phyloP scores from a whole-genome alignment of 2,329 filamentous ascomycete species.

The Pseudogymnoascus sp. region DNA sequence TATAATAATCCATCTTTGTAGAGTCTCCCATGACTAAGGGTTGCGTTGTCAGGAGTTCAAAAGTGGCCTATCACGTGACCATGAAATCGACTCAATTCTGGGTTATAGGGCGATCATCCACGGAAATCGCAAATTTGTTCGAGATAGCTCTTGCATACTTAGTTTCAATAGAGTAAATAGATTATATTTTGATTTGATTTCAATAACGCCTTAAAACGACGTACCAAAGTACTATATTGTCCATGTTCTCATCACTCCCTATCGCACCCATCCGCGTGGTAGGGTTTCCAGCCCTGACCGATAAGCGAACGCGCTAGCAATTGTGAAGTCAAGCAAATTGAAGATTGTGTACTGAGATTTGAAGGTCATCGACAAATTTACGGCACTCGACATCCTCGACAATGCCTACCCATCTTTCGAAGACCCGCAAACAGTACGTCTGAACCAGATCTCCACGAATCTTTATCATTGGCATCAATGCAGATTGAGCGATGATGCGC shows the following conservation, averaged over 20 bases:
- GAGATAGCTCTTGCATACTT: not conserved
- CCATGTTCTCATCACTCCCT: not conserved
- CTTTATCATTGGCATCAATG: slow-evolving; percentile 4
- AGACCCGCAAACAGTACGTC: slow-evolving; percentile 72
- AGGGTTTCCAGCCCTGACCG: slow-evolving; percentile 6
- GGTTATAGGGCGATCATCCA: not conserved
- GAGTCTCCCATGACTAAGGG: not conserved
- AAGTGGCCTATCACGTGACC: not conserved
- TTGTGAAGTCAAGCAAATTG: slow-evolving; percentile 4
- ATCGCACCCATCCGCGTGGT: not conserved
- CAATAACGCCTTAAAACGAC: not conserved
- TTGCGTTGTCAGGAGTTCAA: not conserved
- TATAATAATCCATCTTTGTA: not conserved
- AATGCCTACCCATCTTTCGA: slow-evolving; percentile 68
- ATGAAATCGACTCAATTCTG: not conserved
- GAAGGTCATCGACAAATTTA: slow-evolving; percentile 8
- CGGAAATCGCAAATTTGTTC: not conserved
- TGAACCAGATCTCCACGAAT: slow-evolving; percentile 11
- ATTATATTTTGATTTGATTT: not conserved
- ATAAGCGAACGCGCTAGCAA: slow-evolving; percentile 9
- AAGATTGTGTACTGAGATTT: slow-evolving; percentile 1
- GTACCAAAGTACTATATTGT: not conserved
- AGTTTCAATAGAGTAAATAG: not conserved
- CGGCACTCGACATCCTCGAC: slow-evolving; percentile 29
- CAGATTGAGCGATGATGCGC: slow-evolving; percentile 7